Conservation (phyloP, 2,329 filamentous ascomycete genomes). For the Penicillium sumatraense region DNA sequence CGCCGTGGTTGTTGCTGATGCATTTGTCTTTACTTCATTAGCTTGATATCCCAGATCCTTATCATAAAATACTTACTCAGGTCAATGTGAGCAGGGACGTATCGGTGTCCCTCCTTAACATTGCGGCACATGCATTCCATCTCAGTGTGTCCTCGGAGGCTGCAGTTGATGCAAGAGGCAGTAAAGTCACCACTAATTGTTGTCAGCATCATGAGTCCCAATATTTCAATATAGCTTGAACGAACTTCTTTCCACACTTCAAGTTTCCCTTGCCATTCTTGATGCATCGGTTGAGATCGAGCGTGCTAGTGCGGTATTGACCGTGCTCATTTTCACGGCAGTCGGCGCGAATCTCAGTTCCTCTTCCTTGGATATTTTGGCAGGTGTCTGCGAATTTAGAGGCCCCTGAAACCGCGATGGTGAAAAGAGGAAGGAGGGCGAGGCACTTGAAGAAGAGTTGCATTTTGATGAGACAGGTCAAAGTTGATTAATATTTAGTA, state of each 20-base stretch:
- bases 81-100: slow-evolving; percentile 18
- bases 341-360: slow-evolving; percentile 14
- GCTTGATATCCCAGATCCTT: neutral
- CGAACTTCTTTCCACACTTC: slow-evolving; percentile 25
- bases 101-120: slow-evolving; percentile 13
- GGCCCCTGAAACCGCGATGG: slow-evolving; percentile 15
- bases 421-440: slow-evolving; percentile 18
- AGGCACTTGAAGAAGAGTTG: slow-evolving; percentile 21
- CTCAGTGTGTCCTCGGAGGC: slow-evolving; percentile 17
- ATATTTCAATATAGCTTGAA: neutral
- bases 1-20: slow-evolving; percentile 24
- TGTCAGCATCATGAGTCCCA: neutral
- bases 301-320: slow-evolving; percentile 4
- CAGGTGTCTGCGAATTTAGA: slow-evolving; percentile 25
- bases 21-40: slow-evolving; percentile 20
- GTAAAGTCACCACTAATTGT: slow-evolving; percentile 18
- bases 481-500: neutral
- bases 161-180: slow-evolving; percentile 23
- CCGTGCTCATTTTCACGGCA: slow-evolving; percentile 21
- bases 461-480: slow-evolving; percentile 6
- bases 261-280: slow-evolving; percentile 22
- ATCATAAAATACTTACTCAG: slow-evolving; percentile 13
- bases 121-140: slow-evolving; percentile 23
- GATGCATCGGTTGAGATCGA: slow-evolving; percentile 24
- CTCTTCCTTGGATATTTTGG: slow-evolving; percentile 17